Evolutionary conservation across 192 early-diverging fungal genomes (phyloP), one percentile per base, ranked within the genome.

Genomic region (Piromyces finnis): DNA sequence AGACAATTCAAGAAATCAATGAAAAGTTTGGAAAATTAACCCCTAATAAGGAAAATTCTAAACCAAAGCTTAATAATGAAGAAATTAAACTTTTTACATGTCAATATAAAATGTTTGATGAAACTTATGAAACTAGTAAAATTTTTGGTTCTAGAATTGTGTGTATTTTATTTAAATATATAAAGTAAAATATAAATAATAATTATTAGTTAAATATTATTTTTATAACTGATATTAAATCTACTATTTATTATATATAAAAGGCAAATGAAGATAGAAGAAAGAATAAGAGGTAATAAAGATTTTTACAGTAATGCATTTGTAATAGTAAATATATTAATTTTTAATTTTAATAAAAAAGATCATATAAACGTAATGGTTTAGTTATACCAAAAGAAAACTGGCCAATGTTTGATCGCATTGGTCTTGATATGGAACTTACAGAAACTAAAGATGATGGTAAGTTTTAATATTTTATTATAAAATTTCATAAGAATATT

Each of bases 91-190:
- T 82, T 84, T 77, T 81, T 82, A 27, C 29, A 18, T 15, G 30
- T 84, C 18, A 93, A 96, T 77, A 82, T 89, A 29, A 89, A 90
- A 35, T 86, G 86, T 80, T 82, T 96, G 94, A 96, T 84, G 89
- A 93, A 28, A 94, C 94, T 80, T 91, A 92, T 22, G 96, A 98
- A 86, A 94, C 97, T 90, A 90, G 90, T 36, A 88, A 92, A 28
- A 87, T 95, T 86, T 98, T 98, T 90, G 95, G 95, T 22, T 92
- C 94, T 11, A 89, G 89, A 26, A 91, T 95, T n/a, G 90, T 94
- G 28, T 32, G 30, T 32, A 9, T 32, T 32, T 6, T 6, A 32
- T 32, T 32, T 9, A n/a, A 79, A 85, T 30, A 35, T 37, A 82
- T 30, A 39, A 14, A 28, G 79, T 28, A n/a, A 35, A 12, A 15